Percentiles rank a stretch among this genome's conserved stretches.
Conservation (phyloP, 2,329 filamentous ascomycete species). For the Magnaporthiopsis incrustans region DNA sequence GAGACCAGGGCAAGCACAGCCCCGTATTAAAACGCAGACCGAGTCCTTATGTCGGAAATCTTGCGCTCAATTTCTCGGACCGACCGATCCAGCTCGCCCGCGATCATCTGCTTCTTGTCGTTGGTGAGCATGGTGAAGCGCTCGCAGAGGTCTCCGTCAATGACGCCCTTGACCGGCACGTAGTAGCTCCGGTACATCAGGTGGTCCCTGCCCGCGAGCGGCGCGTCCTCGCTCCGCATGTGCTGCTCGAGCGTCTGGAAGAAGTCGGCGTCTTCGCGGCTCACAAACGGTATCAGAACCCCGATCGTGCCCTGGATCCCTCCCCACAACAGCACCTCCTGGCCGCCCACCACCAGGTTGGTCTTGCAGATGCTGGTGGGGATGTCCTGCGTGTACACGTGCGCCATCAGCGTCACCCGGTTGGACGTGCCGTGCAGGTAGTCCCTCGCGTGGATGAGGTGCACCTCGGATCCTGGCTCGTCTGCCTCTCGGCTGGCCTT, state of each 20-base stretch:
- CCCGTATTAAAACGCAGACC: conserved; percentile 43
- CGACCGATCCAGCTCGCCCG: conserved; percentile 82
- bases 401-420: conserved; percentile 74
- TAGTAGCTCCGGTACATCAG: conserved; percentile 95
- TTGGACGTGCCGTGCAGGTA: conserved; percentile 88
- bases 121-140: conserved; percentile 74
- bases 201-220: conserved; percentile 86
- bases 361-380: conserved; percentile 87
- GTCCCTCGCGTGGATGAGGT: conserved; percentile 81
- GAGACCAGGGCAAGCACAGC: too few relatives aligned
- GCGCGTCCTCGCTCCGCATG: conserved; percentile 76
- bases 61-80: conserved; percentile 93
- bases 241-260: conserved; percentile 92
- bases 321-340: conserved; percentile 87
- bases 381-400: conserved; percentile 88
- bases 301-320: conserved; percentile 92
- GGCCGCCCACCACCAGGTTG: conserved; percentile 80
- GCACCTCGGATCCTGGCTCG: conserved; percentile 81
- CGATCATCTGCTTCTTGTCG: conserved; percentile 93
- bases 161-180: conserved; percentile 89
- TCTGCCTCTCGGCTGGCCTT: conserved; percentile 86
- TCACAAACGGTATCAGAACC: conserved; percentile 84
- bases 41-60: conserved; percentile 62
- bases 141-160: conserved; percentile 95
- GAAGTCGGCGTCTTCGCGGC: conserved; percentile 91